phyloP scores from a whole-genome alignment of 2,329 filamentous ascomycete species.

The Dactylellina haptotyla region DNA sequence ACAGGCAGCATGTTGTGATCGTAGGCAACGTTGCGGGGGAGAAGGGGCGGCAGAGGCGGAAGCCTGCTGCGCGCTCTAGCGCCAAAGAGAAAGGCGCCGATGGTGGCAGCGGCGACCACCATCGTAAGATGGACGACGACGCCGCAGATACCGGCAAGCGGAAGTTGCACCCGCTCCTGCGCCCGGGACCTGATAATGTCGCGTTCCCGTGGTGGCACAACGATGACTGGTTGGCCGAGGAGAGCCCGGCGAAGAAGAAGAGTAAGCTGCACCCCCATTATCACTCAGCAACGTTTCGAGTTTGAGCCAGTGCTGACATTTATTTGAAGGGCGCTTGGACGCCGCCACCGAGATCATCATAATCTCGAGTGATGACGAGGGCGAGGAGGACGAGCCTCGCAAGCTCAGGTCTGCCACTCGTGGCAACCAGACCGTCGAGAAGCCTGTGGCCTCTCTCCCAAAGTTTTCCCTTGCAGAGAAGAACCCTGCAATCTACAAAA shows the following conservation, averaged over 20 bases:
- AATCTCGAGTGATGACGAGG: conserved; percentile 13
- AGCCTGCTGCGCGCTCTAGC: conserved; percentile 8
- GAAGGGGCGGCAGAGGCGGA: conserved; percentile 22
- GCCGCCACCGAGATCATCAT: conserved; percentile 14
- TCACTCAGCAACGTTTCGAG: neutral
- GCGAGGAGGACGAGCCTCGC: conserved; percentile 17
- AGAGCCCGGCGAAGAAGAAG: conserved; percentile 5
- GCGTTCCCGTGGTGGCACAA: conserved; percentile 50
- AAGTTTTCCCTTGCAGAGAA: neutral
- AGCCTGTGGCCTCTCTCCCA: neutral
- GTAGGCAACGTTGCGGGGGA: neutral
- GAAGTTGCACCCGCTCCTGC: conserved; percentile 29
- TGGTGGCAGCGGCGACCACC: neutral
- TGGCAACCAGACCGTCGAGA: neutral
- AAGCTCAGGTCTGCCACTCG: conserved; percentile 30
- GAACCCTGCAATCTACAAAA: neutral
- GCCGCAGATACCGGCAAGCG: neutral
- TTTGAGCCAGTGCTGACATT: neutral
- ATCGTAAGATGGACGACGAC: neutral
- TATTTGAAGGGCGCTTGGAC: conserved; percentile 3
- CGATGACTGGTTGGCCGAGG: conserved; percentile 26
- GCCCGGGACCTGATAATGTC: conserved; percentile 46
- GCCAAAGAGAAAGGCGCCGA: conserved; percentile 5
- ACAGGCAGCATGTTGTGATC: neutral
- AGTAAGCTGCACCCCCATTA: conserved; percentile 9